phyloP scores from a whole-genome alignment of 495 filamentous ascomycete species.

The Aspergillus bertholletiae region DNA sequence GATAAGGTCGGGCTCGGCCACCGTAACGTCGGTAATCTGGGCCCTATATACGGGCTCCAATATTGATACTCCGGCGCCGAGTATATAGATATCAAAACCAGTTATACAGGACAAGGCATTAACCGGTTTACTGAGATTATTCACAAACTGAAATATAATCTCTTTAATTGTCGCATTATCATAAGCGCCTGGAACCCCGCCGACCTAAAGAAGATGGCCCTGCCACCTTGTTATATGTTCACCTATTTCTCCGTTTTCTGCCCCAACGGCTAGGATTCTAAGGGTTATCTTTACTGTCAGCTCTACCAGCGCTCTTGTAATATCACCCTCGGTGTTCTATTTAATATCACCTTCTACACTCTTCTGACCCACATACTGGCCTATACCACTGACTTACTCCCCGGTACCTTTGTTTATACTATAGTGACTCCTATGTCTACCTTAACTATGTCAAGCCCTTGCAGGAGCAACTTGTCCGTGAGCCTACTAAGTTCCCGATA shows the following conservation, averaged over 20 bases:
- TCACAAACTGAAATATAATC: constrained; percentile 71
- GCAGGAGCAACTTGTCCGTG: constrained; percentile 70
- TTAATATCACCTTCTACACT: constrained; percentile 95
- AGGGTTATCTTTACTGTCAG: constrained; percentile 73
- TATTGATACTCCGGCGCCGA: constrained; percentile 97
- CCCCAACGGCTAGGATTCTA: constrained; percentile 40
- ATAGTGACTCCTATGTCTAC: constrained; percentile 97
- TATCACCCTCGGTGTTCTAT: constrained; percentile 95
- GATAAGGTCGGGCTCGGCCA: constrained; percentile 76
- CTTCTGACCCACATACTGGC: constrained; percentile 92
- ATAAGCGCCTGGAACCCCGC: constrained; percentile 90
- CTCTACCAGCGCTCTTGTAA: constrained; percentile 94
- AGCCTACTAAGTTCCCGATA: constrained; percentile 82
- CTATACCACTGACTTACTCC: constrained; percentile 74
- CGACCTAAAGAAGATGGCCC: constrained; percentile 83
- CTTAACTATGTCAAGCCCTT: constrained; percentile 88
- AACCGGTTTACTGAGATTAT: constrained; percentile 89
- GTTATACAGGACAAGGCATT: constrained; percentile 85
- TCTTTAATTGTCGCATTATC: constrained; percentile 86
- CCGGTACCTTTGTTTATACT: constrained; percentile 80
- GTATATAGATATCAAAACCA: constrained; percentile 71
- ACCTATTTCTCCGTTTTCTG: constrained; percentile 96
- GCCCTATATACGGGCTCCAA: constrained; percentile 97
- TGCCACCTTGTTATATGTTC: constrained; percentile 99
- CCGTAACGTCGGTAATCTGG: constrained; percentile 82